These are phyloP conservation scores for Clonostachys solani DNA, from an alignment of 2,329 filamentous ascomycete genomes.

Conservation along the genomic window DNA sequence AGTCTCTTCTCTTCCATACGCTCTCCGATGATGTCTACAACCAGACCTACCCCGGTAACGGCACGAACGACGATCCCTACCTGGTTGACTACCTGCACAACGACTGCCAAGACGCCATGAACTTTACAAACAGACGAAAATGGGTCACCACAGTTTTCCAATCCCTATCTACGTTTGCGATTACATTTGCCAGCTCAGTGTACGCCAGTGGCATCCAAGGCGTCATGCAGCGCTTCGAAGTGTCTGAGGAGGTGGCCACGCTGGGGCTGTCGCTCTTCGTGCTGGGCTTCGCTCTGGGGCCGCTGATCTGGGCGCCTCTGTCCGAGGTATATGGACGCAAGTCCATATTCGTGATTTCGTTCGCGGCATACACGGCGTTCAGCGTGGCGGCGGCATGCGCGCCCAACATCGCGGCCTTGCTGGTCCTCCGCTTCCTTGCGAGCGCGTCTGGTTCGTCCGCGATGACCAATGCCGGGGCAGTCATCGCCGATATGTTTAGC, in stretches of 20 bases:
- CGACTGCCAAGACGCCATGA: conserved; percentile 60
- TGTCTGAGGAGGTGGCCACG: conserved; percentile 41
- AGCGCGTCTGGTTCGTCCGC: conserved; percentile 56
- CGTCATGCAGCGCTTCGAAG: neutral
- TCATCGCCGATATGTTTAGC: conserved; percentile 56
- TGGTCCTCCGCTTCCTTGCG: conserved; percentile 61
- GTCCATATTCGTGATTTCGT: conserved; percentile 53
- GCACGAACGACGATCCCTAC: conserved; percentile 60
- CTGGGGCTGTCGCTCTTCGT: conserved; percentile 61
- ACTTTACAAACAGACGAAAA: conserved; percentile 47
- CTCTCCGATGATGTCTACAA: too few relatives aligned
- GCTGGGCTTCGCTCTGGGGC: conserved; percentile 58
- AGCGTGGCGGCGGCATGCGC: conserved; percentile 38
- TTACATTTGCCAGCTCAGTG: conserved; percentile 60
- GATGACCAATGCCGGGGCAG: conserved; percentile 55
- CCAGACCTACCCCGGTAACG: conserved; percentile 42
- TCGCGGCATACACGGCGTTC: conserved; percentile 35
- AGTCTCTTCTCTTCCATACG: too few relatives aligned
- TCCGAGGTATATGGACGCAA: conserved; percentile 53
- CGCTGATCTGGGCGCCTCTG: conserved; percentile 61
- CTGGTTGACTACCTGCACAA: conserved; percentile 59
- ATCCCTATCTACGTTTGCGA: conserved; percentile 58
- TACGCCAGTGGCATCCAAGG: conserved; percentile 36
- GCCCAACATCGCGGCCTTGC: conserved; percentile 50
- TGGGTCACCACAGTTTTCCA: conserved; percentile 57